phyloP scores from a whole-genome alignment of 108 stramenopile species.

The Mediolabrus comicus region DNA sequence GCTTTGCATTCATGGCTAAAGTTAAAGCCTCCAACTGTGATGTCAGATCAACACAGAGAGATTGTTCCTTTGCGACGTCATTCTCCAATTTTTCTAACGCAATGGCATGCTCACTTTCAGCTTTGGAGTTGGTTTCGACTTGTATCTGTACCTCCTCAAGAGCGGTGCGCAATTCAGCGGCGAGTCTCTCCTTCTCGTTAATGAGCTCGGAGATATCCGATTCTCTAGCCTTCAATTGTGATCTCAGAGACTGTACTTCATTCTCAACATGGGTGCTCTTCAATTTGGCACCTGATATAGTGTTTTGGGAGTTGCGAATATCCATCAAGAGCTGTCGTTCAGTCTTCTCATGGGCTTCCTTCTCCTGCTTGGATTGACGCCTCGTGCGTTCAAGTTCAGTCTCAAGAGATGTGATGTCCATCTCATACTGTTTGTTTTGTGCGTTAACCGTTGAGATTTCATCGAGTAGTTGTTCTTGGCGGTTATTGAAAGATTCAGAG shows the following conservation, averaged over 20 bases:
- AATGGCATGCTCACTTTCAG: not conserved
- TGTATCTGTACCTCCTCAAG: not conserved
- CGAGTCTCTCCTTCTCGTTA: not conserved
- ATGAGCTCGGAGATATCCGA: not conserved
- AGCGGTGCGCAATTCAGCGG: not conserved
- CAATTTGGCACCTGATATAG: not conserved
- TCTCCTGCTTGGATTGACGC: not conserved
- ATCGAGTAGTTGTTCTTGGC: not conserved
- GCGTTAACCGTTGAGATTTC: not conserved
- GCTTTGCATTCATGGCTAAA: constrained; percentile 3
- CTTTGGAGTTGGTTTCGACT: not conserved
- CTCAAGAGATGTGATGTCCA: not conserved
- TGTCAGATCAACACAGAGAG: not conserved
- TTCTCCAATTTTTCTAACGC: not conserved
- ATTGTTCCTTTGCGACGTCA: not conserved
- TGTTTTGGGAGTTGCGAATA: not conserved
- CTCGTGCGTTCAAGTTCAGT: not conserved
- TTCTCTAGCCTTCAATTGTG: not conserved
- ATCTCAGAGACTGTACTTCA: not conserved
- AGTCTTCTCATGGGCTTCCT: not conserved
- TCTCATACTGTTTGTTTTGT: not conserved
- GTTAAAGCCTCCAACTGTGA: constrained; percentile 1
- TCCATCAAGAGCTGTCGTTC: not conserved
- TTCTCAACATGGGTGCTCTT: not conserved
- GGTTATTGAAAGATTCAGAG: not conserved